Evolutionary conservation across 2,329 filamentous ascomycete species (phyloP), one percentile per base, ranked within the genome.

Genomic region (Talaromyces marneffei): DNA sequence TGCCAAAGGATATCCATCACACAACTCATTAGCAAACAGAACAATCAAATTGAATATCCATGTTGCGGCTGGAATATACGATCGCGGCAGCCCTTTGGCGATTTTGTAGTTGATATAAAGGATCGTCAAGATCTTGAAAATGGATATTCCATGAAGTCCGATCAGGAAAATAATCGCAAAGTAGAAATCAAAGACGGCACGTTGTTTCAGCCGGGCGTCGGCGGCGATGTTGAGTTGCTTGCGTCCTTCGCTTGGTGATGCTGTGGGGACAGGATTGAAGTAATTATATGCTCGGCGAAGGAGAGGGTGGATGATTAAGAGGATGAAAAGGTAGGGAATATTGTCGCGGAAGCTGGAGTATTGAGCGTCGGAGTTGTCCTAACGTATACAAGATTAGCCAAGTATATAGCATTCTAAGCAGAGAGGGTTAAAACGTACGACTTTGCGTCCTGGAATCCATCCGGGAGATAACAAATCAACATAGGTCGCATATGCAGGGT

Each of bases 361-460:
- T 75, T 99, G 94, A 33, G 83, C 76, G 77, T 99, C 94, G 40
- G 92, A 94, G 65, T 92, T 87, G 77, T 99, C 94, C 88, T 92
- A 65, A 42, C 10, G 16, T 4, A 39, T 7, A 20, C 55, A 35
- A 39, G 12, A 40, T 55, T 27, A 59, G 60, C 2, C 9, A 16
- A n/a, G n/a, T n/a, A 2, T 8, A 25, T 39, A 12, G 4, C 1
- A 23, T 10, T 20, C n/a, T 0, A 16, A 16, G 2, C 7, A 27
- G 53, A n/a, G 35, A 48, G 40, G 10, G 31, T 18, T 40, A 39
- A 66, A 68, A 74, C 85, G 69, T 81, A 91, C 89, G 65, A 97
- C 91, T 82, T 91, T 91, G 62, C 93, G 89, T 27, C 93, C 93
- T 7, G 89, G 89, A 61, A 99, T 89, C 94, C 94, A 99, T 67